These are phyloP conservation scores for Aspergillus sp. DNA, from an alignment of 2,329 filamentous ascomycete species.

Conservation along the genomic window DNA sequence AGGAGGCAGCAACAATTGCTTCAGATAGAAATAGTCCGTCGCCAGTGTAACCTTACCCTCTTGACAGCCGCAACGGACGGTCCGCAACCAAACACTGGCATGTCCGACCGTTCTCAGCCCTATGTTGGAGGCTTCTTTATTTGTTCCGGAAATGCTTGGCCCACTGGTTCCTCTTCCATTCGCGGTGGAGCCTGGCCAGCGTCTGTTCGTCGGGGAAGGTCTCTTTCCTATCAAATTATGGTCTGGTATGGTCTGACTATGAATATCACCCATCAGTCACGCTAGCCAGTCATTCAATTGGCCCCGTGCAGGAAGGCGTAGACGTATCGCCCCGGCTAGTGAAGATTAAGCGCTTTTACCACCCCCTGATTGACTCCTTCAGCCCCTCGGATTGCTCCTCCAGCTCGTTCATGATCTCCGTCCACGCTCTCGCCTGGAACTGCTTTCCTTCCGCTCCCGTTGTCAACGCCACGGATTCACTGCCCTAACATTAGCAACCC, in stretches of 20 bases:
- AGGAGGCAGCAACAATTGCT: neutral
- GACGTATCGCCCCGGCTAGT: neutral
- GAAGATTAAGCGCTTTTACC: conserved; percentile 1
- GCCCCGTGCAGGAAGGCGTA: neutral
- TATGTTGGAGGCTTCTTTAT: conserved; percentile 1
- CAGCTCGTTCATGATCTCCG: conserved; percentile 42
- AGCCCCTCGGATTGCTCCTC: conserved; percentile 27
- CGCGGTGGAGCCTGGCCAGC: neutral
- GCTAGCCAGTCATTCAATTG: neutral
- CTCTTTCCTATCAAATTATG: neutral
- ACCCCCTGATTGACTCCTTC: conserved; percentile 12
- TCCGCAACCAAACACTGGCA: neutral
- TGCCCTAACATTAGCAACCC: conserved; percentile 22
- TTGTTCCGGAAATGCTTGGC: conserved; percentile 5
- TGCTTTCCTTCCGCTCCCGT: conserved; percentile 35
- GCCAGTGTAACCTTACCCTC: neutral
- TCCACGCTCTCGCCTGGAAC: conserved; percentile 44
- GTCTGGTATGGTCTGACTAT: neutral
- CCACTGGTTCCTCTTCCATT: conserved; percentile 11
- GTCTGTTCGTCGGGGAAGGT: neutral
- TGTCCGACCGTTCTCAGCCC: conserved; percentile 3
- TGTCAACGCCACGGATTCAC: conserved; percentile 37
- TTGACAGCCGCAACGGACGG: neutral
- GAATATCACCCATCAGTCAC: neutral
- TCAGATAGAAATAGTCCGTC: neutral